Evolutionary conservation across 2,329 filamentous ascomycete genomes (phyloP).

Genomic region (Neocucurbitaria cava): DNA sequence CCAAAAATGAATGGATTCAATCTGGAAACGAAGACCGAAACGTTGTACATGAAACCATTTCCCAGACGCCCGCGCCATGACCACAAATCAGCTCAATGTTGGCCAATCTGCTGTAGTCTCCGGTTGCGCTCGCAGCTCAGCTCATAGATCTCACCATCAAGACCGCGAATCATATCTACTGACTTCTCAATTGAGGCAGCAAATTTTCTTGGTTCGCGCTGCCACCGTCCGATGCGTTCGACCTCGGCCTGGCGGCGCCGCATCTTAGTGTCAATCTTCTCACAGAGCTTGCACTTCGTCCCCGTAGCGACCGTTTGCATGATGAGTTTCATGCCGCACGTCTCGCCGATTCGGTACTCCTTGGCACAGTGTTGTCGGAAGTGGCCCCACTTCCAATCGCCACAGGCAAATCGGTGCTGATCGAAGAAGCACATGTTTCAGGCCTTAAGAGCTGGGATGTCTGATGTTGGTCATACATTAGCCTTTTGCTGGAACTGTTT

Average conservation of each 20-base stretch:
- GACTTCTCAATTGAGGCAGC: slow-evolving; percentile 70
- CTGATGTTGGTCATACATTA: slow-evolving; percentile 39
- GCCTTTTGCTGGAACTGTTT: slow-evolving; percentile 36
- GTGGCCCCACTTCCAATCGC: slow-evolving; percentile 93
- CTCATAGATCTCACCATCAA: slow-evolving; percentile 72
- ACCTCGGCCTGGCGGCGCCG: slow-evolving; percentile 77
- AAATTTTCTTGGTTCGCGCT: slow-evolving; percentile 69
- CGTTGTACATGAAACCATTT: slow-evolving; percentile 46
- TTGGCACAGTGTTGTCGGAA: slow-evolving; percentile 93
- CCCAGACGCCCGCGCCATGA: slow-evolving; percentile 37
- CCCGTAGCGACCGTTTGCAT: slow-evolving; percentile 71
- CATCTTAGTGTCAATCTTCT: slow-evolving; percentile 86
- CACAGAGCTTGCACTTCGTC: slow-evolving; percentile 81
- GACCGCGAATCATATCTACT: slow-evolving; percentile 73
- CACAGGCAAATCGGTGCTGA: slow-evolving; percentile 82
- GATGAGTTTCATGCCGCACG: slow-evolving; percentile 91
- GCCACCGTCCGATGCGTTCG: slow-evolving; percentile 79
- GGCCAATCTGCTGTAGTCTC: slow-evolving; percentile 44
- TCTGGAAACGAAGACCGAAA: slow-evolving; percentile 33
- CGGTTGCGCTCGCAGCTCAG: slow-evolving; percentile 64
- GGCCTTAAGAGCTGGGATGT: slow-evolving; percentile 37
- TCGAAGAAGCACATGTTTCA: slow-evolving; percentile 93
- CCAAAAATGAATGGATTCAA: slow-evolving; percentile 43
- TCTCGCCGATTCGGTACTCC: slow-evolving; percentile 95
- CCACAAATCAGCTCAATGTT: slow-evolving; percentile 28